These are phyloP conservation scores for Collariella sp. DNA, from an alignment of 495 filamentous ascomycete species.

Conservation along the genomic window DNA sequence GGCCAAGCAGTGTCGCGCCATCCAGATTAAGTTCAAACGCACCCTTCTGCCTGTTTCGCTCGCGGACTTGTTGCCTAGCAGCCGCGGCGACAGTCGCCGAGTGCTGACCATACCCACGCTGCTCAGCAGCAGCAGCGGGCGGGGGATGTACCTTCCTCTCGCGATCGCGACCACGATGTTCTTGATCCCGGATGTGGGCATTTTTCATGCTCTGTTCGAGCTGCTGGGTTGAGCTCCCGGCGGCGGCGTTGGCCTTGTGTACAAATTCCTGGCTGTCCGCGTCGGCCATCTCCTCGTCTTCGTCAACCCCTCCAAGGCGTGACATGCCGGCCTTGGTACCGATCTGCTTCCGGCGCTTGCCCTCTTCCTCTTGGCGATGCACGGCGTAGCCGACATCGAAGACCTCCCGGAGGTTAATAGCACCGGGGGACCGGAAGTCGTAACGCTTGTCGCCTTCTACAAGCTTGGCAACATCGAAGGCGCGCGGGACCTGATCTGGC, in stretches of 20 bases:
- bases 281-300: conserved; percentile 38
- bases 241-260: conserved; percentile 39
- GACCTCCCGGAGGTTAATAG: conserved; percentile 89
- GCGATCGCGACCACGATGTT: conserved; percentile 39
- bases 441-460: conserved; percentile 56
- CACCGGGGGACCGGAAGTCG: conserved; percentile 95
- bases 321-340: conserved; percentile 45
- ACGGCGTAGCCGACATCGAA: conserved; percentile 97
- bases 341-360: conserved; percentile 77
- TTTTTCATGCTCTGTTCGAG: conserved; percentile 80
- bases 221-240: conserved; percentile 51
- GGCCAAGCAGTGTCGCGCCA: conserved; percentile 76
- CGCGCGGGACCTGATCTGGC: conserved; percentile 38
- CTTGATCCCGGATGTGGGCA: conserved; percentile 60
- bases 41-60: conserved; percentile 50
- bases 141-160: conserved; percentile 30
- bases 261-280: conserved; percentile 60
- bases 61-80: conserved; percentile 62
- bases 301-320: conserved; percentile 61
- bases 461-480: conserved; percentile 48
- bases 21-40: conserved; percentile 88
- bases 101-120: conserved; percentile 74
- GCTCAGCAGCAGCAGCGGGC: conserved; percentile 26
- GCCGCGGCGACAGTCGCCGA: conserved; percentile 66
- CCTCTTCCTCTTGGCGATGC: conserved; percentile 92